Conservation (phyloP, 140 eudicot genomes). For the Ambrosia hybrid region DNA sequence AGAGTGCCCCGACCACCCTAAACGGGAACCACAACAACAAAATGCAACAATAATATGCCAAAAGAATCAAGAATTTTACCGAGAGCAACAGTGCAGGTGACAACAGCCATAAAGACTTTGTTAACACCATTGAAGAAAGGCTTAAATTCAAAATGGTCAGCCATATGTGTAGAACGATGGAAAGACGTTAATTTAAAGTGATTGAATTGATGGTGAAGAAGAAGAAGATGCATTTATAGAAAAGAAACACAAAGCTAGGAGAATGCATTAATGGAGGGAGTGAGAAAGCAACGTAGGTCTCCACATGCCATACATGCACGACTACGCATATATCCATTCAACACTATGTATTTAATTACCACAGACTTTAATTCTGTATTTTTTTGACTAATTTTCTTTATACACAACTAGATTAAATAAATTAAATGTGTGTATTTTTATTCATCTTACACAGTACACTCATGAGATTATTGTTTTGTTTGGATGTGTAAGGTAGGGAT, state of each 20-base stretch:
- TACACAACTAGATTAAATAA: too few relatives aligned
- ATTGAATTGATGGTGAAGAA: background rate
- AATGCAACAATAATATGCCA: too few relatives aligned
- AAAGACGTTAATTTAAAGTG: background rate
- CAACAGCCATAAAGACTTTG: conserved; percentile 17
- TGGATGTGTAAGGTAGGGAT: too few relatives aligned
- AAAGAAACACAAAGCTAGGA: conserved; percentile 1
- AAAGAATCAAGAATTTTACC: conserved; percentile 23
- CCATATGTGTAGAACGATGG: conserved; percentile 16
- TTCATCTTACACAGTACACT: too few relatives aligned
- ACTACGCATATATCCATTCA: conserved; percentile 6
- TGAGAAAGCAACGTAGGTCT: conserved; percentile 42
- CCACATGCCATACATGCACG: conserved; percentile 46
- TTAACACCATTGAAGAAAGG: conserved; percentile 16
- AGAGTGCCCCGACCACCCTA: too few relatives aligned
- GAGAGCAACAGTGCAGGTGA: conserved; percentile 25
- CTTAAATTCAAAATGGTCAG: conserved; percentile 3
- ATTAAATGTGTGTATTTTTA: too few relatives aligned
- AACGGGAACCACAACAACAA: too few relatives aligned
- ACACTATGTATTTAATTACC: conserved; percentile 4
- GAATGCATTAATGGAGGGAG: conserved; percentile 24
- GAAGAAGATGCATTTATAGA: conserved; percentile 24
- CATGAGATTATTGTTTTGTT: too few relatives aligned
- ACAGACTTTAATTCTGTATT: background rate
- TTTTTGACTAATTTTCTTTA: background rate